These are phyloP conservation scores for Noccaea caerulescens DNA, from an alignment of 345 rosid species.

Conservation along the genomic window DNA sequence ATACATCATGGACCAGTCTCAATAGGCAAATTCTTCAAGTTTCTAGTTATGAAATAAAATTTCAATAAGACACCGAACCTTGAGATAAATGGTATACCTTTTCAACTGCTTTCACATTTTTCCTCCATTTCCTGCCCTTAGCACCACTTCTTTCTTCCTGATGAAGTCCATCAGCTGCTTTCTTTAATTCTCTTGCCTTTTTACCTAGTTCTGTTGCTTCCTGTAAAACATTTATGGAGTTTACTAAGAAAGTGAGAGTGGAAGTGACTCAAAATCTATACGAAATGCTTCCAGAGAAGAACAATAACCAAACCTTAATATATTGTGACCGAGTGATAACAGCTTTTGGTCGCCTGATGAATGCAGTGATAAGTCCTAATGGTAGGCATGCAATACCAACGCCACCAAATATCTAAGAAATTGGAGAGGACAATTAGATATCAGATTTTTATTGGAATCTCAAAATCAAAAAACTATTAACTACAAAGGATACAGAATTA, in stretches of 20 bases:
- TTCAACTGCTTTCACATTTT: constrained; percentile 92
- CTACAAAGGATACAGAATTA: constrained; percentile 16
- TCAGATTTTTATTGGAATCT: background rate
- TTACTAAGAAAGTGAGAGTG: constrained; percentile 6
- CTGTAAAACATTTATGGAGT: constrained; percentile 47
- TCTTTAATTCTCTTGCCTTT: constrained; percentile 92
- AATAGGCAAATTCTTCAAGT: background rate
- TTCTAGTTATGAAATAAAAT: background rate
- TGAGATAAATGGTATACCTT: constrained; percentile 58
- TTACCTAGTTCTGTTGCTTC: constrained; percentile 99
- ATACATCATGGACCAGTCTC: constrained; percentile 1
- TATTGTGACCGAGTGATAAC: constrained; percentile 98
- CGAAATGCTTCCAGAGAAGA: constrained; percentile 3
- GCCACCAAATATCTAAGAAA: constrained; percentile 91
- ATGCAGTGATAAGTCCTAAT: constrained; percentile 89
- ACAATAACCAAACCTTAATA: constrained; percentile 66
- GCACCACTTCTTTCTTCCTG: constrained; percentile 97
- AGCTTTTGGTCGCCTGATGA: constrained; percentile 96
- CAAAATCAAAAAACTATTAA: background rate
- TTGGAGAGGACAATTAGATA: constrained; percentile 5
- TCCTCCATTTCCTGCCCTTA: constrained; percentile 96
- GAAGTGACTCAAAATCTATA: constrained; percentile 17
- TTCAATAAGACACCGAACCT: constrained; percentile 21
- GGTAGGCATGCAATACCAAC: constrained; percentile 98
- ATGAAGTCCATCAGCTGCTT: constrained; percentile 92